Percentiles rank a stretch among this genome's conserved stretches.
Evolutionary conservation across 179 eudicot species (phyloP).

Genomic region (Actinidia arguta): DNA sequence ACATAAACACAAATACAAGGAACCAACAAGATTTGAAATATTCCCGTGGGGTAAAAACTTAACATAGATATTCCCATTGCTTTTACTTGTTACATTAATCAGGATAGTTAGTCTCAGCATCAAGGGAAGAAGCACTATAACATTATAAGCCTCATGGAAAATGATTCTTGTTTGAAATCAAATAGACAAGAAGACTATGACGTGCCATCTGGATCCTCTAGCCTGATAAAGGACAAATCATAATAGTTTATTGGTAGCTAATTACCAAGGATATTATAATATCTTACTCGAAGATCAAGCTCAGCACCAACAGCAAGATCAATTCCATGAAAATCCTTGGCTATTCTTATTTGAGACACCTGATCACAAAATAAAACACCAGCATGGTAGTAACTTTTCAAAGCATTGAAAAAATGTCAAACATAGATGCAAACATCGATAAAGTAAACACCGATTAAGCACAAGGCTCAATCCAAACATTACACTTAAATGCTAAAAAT

Average conservation of each 20-base stretch:
- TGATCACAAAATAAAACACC: constrained; percentile 26
- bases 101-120: constrained; percentile 66
- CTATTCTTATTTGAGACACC: constrained; percentile 82
- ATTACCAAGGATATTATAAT: constrained; percentile 66
- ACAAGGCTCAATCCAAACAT: constrained; percentile 2
- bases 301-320: constrained; percentile 77
- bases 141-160: constrained; percentile 72
- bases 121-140: constrained; percentile 34
- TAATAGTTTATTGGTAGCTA: not conserved
- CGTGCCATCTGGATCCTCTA: constrained; percentile 5
- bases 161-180: constrained; percentile 60
- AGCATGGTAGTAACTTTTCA: not conserved
- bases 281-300: constrained; percentile 58
- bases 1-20: constrained; percentile 12
- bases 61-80: constrained; percentile 56
- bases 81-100: constrained; percentile 47
- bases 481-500: not conserved
- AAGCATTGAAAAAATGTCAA: not conserved
- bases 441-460: not conserved
- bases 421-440: constrained; percentile 6
- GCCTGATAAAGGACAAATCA: constrained; percentile 4
- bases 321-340: constrained; percentile 40
- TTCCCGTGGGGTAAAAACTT: constrained; percentile 40
- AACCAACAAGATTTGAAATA: not conserved
- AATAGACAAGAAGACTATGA: constrained; percentile 12